These are phyloP conservation scores for Fraxinus dipetala DNA, from an alignment of 305 asterid species.

Conservation along the genomic window DNA sequence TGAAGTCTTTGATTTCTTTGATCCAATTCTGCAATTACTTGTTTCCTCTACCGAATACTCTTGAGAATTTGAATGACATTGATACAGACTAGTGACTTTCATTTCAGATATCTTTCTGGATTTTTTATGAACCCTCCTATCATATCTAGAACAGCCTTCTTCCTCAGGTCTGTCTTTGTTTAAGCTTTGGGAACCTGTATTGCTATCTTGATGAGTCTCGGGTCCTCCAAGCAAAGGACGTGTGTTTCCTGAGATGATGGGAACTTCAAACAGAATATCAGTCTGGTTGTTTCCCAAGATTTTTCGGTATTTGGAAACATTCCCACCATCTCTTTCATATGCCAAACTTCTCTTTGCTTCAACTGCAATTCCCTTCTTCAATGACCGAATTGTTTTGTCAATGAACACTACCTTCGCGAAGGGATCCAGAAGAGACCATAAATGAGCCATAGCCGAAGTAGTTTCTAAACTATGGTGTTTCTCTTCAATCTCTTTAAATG, in stretches of 20 bases:
- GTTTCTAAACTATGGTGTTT: constrained; percentile 47
- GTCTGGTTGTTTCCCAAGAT: constrained; percentile 42
- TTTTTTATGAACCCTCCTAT: constrained; percentile 51
- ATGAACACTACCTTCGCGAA: constrained; percentile 86
- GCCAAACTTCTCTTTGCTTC: constrained; percentile 62
- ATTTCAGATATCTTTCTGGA: constrained; percentile 70
- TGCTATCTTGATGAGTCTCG: constrained; percentile 44
- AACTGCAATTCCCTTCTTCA: constrained; percentile 73
- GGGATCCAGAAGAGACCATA: constrained; percentile 94
- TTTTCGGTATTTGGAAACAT: constrained; percentile 43
- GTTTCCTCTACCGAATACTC: constrained; percentile 16
- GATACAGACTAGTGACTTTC: constrained; percentile 36
- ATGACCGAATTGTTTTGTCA: constrained; percentile 66
- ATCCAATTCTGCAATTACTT: constrained; percentile 34
- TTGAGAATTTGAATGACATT: constrained; percentile 5
- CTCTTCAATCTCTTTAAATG: constrained; percentile 61
- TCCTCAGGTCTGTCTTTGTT: constrained; percentile 37
- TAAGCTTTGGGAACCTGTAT: constrained; percentile 42
- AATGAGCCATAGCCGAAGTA: constrained; percentile 59
- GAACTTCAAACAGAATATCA: constrained; percentile 60
- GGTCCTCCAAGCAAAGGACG: constrained; percentile 37
- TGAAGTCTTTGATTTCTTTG: constrained; percentile 24
- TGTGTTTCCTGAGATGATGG: constrained; percentile 49
- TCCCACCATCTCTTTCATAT: constrained; percentile 44
- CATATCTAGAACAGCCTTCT: constrained; percentile 30